Evolutionary conservation across 208 protist species (phyloP).

Genomic region (Leptomonas seymouri): DNA sequence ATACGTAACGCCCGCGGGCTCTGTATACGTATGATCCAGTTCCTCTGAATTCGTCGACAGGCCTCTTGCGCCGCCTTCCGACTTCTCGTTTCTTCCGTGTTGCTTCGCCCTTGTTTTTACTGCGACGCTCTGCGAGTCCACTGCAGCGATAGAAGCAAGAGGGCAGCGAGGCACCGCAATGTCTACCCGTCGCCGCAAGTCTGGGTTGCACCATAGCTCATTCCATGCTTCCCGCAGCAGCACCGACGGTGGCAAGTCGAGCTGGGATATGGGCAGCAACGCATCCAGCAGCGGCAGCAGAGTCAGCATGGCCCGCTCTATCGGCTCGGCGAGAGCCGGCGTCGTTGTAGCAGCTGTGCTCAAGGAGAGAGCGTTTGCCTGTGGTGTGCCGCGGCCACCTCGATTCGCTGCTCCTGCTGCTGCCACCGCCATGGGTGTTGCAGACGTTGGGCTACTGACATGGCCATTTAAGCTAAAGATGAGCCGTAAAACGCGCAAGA

Average conservation of each 20-base stretch:
- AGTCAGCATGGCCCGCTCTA: conserved; percentile 11
- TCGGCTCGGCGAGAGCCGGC: conserved; percentile 6
- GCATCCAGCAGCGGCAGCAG: conserved; percentile 39
- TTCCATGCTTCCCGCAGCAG: conserved; percentile 76
- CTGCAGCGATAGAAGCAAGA: not conserved
- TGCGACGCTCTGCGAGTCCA: not conserved
- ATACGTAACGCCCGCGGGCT: conserved; percentile 16
- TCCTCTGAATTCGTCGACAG: conserved; percentile 7
- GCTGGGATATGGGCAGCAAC: conserved; percentile 29
- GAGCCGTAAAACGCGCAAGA: conserved; percentile 52
- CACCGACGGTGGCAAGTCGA: conserved; percentile 36
- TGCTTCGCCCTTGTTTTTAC: not conserved
- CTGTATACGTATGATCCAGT: conserved; percentile 13
- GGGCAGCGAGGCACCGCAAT: conserved; percentile 21
- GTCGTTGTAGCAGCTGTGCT: not conserved
- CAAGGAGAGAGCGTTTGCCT: not conserved
- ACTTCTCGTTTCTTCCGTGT: not conserved
- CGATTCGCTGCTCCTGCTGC: not conserved
- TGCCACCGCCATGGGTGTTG: not conserved
- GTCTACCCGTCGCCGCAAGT: conserved; percentile 31
- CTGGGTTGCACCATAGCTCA: conserved; percentile 53
- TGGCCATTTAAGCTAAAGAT: conserved; percentile 23
- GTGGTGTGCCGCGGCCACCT: not conserved
- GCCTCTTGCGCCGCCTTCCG: not conserved
- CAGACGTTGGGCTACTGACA: not conserved